Base-by-base conservation (phyloP, 2,329 filamentous ascomycete species). In the Colletotrichum sp. region DNA sequence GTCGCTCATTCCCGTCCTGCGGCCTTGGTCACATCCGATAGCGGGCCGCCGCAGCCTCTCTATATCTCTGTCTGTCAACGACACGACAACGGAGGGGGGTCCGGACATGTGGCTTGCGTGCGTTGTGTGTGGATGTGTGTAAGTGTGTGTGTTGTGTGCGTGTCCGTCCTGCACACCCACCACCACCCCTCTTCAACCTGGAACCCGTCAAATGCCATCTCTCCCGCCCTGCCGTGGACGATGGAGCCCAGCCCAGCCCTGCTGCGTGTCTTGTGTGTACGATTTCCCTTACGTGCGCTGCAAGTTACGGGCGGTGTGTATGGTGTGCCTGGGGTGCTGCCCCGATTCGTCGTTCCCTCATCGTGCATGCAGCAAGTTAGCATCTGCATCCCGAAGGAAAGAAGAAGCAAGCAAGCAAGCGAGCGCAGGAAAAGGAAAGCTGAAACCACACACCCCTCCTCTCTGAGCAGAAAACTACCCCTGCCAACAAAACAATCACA, bases 231-330 rank as follows among this genome's bases (percentile, higher is more conserved):
- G 44, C n/a, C n/a, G 44, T 71, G 60, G 39, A 66, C 12, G 36
- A 16, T 15, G 36, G 16, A 24, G 18, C 18, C 39, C 39, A 24
- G 18, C 21, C 36, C 36, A 52, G 44, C 44, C 44, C 44, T 52
- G n/a, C 44, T 52, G 44, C 44, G 44, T 52, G 44, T 52, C 44
- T 52, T 52, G n/a, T 52, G 34, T 36, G 34, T 36, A 32, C 36
- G 63, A 68, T 30, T 76, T 30, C 57, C 64, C 73, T 76, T 76
- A 76, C 73, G 73, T 73, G 64, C 70, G 73, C 70, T 69, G 44
- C 44, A 69, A 39, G 72, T 21, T 62, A 32, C 62, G 63, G 62
- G 67, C 59, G 69, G 69, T 36, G 32, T 44, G 32, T 39, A 21
- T 24, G n/a, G 62, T 44, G 62, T 44, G 32, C n/a, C 15, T 39